phyloP scores from a whole-genome alignment of 768 basidiomycete genomes.

The Cystobasidium ongulense region DNA sequence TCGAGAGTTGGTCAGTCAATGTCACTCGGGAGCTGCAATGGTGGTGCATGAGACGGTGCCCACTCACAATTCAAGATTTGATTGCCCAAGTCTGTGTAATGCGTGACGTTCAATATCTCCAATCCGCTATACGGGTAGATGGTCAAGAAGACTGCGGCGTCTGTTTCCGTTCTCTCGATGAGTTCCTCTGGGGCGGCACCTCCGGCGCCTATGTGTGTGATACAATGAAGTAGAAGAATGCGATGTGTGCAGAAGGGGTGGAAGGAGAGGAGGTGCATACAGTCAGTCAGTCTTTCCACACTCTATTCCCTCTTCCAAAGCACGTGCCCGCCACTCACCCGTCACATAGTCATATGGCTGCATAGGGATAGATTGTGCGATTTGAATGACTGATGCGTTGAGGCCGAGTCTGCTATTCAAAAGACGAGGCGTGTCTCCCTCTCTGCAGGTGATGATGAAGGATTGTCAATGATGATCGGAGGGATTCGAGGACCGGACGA shows the following conservation, averaged over 20 bases:
- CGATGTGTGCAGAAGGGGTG: neutral
- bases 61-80: constrained; percentile 40
- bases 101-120: constrained; percentile 35
- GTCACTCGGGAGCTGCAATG: neutral
- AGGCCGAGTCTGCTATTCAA: constrained; percentile 40
- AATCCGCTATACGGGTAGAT: constrained; percentile 39
- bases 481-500: too few relatives aligned
- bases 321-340: neutral
- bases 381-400: constrained; percentile 41
- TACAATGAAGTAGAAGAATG: neutral
- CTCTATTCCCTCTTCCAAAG: neutral
- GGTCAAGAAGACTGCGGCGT: constrained; percentile 43
- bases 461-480: neutral
- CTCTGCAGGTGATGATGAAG: neutral
- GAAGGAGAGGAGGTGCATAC: neutral
- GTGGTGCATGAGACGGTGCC: neutral
- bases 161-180: constrained; percentile 39
- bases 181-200: constrained; percentile 40
- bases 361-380: constrained; percentile 41
- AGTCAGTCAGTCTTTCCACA: too few relatives aligned
- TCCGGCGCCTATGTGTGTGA: constrained; percentile 36
- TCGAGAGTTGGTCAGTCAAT: neutral
- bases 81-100: constrained; percentile 39
- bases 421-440: constrained; percentile 34
- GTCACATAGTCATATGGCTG: constrained; percentile 39